phyloP scores from a whole-genome alignment of 2,329 filamentous ascomycete genomes.

The Colletotrichum scovillei region DNA sequence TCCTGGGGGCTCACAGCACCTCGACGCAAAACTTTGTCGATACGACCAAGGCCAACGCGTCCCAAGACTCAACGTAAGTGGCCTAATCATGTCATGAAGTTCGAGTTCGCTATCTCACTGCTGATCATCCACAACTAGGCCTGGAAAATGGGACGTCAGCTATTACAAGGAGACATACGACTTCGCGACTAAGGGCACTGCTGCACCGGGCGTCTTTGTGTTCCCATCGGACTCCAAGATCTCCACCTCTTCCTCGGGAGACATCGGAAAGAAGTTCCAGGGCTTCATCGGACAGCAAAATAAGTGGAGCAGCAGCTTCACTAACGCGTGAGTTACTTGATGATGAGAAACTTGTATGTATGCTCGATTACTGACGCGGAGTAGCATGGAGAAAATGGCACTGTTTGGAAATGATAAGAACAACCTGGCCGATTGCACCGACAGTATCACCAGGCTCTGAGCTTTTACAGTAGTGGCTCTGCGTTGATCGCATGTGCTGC shows the following conservation, averaged over 20 bases:
- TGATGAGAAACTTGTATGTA: constrained; percentile 50
- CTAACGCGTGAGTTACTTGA: constrained; percentile 48
- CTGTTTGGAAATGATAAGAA: constrained; percentile 69
- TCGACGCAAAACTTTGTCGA: constrained; percentile 60
- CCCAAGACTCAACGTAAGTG: constrained; percentile 59
- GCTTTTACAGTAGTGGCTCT: too few species aligned
- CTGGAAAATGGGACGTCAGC: constrained; percentile 63
- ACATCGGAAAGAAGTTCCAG: constrained; percentile 49
- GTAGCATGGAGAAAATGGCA: constrained; percentile 51
- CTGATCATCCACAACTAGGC: constrained; percentile 31
- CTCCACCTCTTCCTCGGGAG: constrained; percentile 47
- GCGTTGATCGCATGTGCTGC: neutral
- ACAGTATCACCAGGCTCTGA: constrained; percentile 7
- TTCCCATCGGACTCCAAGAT: constrained; percentile 55
- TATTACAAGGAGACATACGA: constrained; percentile 59
- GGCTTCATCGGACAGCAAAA: constrained; percentile 52
- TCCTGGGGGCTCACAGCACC: constrained; percentile 65
- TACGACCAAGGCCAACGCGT: constrained; percentile 50
- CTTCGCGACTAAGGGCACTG: constrained; percentile 42
- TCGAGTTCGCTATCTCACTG: neutral
- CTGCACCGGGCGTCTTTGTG: constrained; percentile 50
- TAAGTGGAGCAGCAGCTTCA: constrained; percentile 17
- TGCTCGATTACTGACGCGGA: constrained; percentile 50
- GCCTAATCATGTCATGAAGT: neutral
- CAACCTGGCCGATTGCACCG: constrained; percentile 63